These are phyloP conservation scores for Handroanthus guayacan DNA, from an alignment of 257 asterid species.

Conservation along the genomic window DNA sequence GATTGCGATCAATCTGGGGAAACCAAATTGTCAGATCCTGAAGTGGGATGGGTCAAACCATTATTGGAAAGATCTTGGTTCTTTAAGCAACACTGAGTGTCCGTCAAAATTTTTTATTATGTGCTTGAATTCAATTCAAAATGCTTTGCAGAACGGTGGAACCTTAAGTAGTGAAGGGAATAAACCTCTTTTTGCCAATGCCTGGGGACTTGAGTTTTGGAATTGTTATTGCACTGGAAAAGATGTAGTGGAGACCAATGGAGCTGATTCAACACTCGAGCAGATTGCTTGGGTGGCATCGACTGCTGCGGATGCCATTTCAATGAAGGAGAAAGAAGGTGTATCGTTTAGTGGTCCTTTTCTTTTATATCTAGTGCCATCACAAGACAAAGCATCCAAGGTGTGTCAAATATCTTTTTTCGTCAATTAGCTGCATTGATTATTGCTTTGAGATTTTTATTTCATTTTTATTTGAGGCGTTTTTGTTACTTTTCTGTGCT, in stretches of 20 bases:
- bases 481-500: constrained; percentile 1
- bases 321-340: constrained; percentile 81
- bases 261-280: constrained; percentile 53
- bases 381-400: constrained; percentile 81
- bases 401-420: constrained; percentile 42
- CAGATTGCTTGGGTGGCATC: constrained; percentile 94
- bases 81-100: constrained; percentile 40
- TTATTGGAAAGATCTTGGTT: constrained; percentile 36
- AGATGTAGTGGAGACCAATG: constrained; percentile 70
- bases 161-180: constrained; percentile 47
- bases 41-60: constrained; percentile 36
- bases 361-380: constrained; percentile 82
- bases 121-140: constrained; percentile 78
- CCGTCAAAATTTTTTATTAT: constrained; percentile 74
- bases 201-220: constrained; percentile 92
- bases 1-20: constrained; percentile 49
- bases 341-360: constrained; percentile 62
- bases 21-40: constrained; percentile 36
- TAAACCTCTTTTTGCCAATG: constrained; percentile 56
- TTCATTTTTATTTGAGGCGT: neutral
- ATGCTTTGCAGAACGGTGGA: constrained; percentile 46
- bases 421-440: neutral
- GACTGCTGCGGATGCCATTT: constrained; percentile 75
- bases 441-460: neutral
- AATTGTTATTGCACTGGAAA: constrained; percentile 62